Evolutionary conservation across 1,139 yeast species (phyloP).

Genomic region (Taphrina sp.): DNA sequence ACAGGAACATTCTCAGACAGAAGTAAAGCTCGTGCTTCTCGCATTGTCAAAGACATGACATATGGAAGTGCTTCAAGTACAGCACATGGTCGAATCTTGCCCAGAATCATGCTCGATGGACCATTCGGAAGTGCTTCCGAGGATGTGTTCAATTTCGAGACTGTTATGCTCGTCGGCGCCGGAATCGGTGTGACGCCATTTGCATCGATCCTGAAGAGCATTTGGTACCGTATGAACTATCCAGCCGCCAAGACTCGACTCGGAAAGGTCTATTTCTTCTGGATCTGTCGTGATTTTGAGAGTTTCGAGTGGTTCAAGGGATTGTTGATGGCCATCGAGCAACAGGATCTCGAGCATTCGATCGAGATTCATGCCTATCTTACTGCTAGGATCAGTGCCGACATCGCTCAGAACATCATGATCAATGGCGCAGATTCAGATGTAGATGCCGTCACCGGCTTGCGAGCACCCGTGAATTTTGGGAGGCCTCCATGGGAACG

Average conservation of each 20-base stretch:
- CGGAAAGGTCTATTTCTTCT: slow-evolving; percentile 29
- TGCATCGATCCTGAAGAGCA: slow-evolving; percentile 30
- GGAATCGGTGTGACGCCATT: slow-evolving; percentile 34
- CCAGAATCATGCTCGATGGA: slow-evolving; percentile 28
- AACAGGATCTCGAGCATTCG: slow-evolving; percentile 22
- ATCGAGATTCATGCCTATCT: slow-evolving; percentile 33
- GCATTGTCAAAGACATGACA: slow-evolving; percentile 10
- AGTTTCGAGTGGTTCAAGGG: slow-evolving; percentile 33
- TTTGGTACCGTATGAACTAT: slow-evolving; percentile 32
- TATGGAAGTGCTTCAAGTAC: too few relatives aligned
- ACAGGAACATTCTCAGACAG: not conserved
- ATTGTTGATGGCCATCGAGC: slow-evolving; percentile 25
- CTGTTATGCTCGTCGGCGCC: slow-evolving; percentile 33
- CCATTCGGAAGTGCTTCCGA: slow-evolving; percentile 31
- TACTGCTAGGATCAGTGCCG: slow-evolving; percentile 24
- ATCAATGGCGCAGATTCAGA: slow-evolving; percentile 21
- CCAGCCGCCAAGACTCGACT: slow-evolving; percentile 17
- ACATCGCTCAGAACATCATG: slow-evolving; percentile 29
- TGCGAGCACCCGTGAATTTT: slow-evolving; percentile 25
- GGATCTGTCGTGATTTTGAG: slow-evolving; percentile 33
- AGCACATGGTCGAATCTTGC: slow-evolving; percentile 27
- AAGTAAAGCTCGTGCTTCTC: slow-evolving; percentile 1
- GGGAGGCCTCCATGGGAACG: slow-evolving; percentile 32
- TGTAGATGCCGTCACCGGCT: slow-evolving; percentile 30
- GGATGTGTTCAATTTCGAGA: slow-evolving; percentile 33